A percentile compares a stretch with the other conserved stretches of the same genome.
Evolutionary conservation across 331 rosid species (phyloP).

Genomic region (Arachis monticola): DNA sequence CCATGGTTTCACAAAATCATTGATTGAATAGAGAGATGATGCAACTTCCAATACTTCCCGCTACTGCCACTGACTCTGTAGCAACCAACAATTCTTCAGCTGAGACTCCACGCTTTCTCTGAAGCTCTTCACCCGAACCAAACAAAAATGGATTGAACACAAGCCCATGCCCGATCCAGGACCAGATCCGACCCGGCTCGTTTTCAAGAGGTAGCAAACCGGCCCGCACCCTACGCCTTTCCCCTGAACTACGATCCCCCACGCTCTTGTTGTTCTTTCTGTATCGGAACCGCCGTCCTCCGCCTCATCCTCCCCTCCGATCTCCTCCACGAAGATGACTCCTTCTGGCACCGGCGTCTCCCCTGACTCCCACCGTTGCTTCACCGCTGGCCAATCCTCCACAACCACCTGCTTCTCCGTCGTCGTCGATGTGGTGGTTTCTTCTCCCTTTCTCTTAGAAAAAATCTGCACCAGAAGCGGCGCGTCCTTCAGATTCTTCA

Average conservation of each 20-base stretch:
- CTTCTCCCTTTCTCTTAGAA: slow-evolving; percentile 15
- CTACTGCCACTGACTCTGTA: slow-evolving; percentile 48
- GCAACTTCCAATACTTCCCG: background rate
- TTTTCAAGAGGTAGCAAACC: slow-evolving; percentile 73
- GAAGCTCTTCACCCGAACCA: slow-evolving; percentile 62
- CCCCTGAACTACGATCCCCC: slow-evolving; percentile 92
- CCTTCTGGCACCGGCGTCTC: slow-evolving; percentile 72
- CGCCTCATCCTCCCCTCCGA: slow-evolving; percentile 38
- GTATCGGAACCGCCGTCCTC: slow-evolving; percentile 1
- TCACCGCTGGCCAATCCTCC: slow-evolving; percentile 65
- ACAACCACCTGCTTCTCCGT: slow-evolving; percentile 63
- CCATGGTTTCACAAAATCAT: background rate
- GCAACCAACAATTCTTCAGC: slow-evolving; percentile 74
- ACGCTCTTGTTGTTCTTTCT: slow-evolving; percentile 60
- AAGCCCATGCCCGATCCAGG: slow-evolving; percentile 42
- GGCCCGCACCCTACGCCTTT: slow-evolving; percentile 66
- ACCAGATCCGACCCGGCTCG: slow-evolving; percentile 50
- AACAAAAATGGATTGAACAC: slow-evolving; percentile 71
- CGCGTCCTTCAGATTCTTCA: slow-evolving; percentile 69
- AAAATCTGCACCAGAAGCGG: slow-evolving; percentile 72
- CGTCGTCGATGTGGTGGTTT: slow-evolving; percentile 26
- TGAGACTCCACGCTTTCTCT: slow-evolving; percentile 72
- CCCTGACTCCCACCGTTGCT: slow-evolving; percentile 61
- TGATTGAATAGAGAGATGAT: background rate
- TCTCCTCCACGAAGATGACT: slow-evolving; percentile 73